Evolutionary conservation across 257 asterid species (phyloP).

Genomic region (Solanum pinnatisectum): DNA sequence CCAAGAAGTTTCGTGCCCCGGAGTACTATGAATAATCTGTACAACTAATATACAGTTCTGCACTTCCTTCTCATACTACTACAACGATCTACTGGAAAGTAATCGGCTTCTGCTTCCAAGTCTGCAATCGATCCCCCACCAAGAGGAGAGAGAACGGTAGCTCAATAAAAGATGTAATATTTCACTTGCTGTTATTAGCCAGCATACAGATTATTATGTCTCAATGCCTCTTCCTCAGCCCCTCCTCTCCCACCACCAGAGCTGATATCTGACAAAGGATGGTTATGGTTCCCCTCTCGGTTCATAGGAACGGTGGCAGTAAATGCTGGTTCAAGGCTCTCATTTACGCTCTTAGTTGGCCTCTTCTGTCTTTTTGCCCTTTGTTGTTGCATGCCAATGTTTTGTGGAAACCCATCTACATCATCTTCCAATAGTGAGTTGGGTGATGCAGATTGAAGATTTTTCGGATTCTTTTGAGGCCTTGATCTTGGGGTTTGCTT

Average conservation of each 20-base stretch:
- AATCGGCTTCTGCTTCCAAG: neutral
- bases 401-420: conserved; percentile 32
- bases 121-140: neutral
- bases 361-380: conserved; percentile 87
- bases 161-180: neutral
- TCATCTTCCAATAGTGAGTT: conserved; percentile 31
- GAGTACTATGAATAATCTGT: conserved; percentile 28
- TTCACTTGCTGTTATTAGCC: neutral
- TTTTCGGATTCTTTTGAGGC: conserved; percentile 49
- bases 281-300: conserved; percentile 29
- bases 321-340: conserved; percentile 83
- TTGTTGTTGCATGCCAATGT: conserved; percentile 37
- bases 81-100: neutral
- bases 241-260: conserved; percentile 9
- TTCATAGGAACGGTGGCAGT: conserved; percentile 27
- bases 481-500: conserved; percentile 43
- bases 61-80: neutral
- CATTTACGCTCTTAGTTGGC: conserved; percentile 89
- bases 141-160: neutral
- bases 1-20: conserved; percentile 5
- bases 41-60: conserved; percentile 27
- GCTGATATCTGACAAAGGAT: neutral
- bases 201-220: neutral
- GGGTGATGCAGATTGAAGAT: conserved; percentile 33
- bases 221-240: conserved; percentile 2